These are phyloP conservation scores for Komagataella pseudopastoris DNA, from an alignment of 805 yeast genomes.

Conservation along the genomic window DNA sequence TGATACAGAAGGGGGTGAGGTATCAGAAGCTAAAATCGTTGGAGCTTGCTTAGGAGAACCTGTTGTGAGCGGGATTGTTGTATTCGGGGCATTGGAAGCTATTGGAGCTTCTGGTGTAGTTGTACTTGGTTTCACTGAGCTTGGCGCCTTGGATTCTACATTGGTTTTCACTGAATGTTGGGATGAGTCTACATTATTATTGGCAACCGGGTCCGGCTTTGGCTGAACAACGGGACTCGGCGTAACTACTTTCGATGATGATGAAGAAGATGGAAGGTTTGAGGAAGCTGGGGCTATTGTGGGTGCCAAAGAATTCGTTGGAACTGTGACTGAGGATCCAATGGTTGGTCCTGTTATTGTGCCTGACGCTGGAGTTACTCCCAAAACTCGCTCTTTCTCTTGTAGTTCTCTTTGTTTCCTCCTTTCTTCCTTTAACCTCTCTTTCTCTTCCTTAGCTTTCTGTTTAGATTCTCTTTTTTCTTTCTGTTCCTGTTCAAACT, in stretches of 20 bases:
- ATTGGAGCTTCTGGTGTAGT: not conserved
- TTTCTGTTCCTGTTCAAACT: constrained; percentile 20
- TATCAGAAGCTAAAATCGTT: not conserved
- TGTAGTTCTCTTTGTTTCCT: constrained; percentile 1
- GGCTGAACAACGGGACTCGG: not conserved
- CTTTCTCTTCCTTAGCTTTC: constrained; percentile 6
- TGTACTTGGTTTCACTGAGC: not conserved
- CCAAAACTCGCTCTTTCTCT: not conserved
- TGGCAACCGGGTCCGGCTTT: not conserved
- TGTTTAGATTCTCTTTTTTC: constrained; percentile 12
- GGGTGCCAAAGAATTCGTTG: not conserved
- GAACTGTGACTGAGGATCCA: not conserved
- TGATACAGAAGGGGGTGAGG: not conserved
- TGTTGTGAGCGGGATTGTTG: constrained; percentile 5
- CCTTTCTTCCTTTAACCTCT: constrained; percentile 6
- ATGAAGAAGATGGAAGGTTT: not conserved
- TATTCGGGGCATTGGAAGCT: constrained; percentile 1
- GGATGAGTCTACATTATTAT: not conserved
- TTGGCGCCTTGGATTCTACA: not conserved
- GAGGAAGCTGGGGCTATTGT: not conserved
- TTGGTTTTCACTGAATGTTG: not conserved
- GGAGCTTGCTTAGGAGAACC: not conserved
- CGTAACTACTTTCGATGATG: not conserved
- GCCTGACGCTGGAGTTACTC: not conserved
- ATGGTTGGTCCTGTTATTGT: not conserved